A percentile compares a stretch with the other conserved stretches of the same genome.
These are phyloP conservation scores for Trypanosoma mega DNA, from an alignment of 208 protist genomes.

Conservation along the genomic window DNA sequence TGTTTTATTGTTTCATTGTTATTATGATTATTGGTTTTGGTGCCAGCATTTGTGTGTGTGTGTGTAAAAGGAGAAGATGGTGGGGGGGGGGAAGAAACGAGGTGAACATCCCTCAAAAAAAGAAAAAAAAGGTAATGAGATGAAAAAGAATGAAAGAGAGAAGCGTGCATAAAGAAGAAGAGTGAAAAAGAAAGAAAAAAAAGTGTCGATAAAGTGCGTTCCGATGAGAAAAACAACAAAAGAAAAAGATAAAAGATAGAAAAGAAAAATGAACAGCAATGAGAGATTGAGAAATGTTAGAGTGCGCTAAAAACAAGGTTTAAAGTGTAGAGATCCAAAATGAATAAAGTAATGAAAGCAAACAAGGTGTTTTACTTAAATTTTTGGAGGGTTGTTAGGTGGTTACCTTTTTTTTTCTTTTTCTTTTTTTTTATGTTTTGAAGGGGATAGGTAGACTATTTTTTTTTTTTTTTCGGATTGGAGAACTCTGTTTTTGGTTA, in stretches of 20 bases:
- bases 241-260: background rate
- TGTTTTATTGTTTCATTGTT: background rate
- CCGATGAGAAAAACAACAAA: background rate
- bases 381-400: no score
- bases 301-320: background rate
- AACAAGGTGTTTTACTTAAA: constrained; percentile 2
- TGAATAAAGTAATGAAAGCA: constrained; percentile 1
- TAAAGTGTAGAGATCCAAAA: background rate
- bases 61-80: no score
- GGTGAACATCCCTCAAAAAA: no score
- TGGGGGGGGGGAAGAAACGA: no score
- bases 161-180: background rate
- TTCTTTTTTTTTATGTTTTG: constrained; percentile 6
- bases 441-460: background rate
- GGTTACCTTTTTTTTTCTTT: constrained; percentile 19
- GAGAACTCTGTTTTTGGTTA: background rate
- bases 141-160: background rate
- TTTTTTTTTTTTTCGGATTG: constrained; percentile 13
- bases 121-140: background rate
- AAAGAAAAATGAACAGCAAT: background rate
- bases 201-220: background rate
- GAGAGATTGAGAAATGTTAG: no score
- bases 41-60: background rate
- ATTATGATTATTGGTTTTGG: no score
- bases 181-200: background rate